Evolutionary conservation across 306 rosid species (phyloP), one percentile per base, ranked within the genome.

Genomic region (Fagus sylvatica): DNA sequence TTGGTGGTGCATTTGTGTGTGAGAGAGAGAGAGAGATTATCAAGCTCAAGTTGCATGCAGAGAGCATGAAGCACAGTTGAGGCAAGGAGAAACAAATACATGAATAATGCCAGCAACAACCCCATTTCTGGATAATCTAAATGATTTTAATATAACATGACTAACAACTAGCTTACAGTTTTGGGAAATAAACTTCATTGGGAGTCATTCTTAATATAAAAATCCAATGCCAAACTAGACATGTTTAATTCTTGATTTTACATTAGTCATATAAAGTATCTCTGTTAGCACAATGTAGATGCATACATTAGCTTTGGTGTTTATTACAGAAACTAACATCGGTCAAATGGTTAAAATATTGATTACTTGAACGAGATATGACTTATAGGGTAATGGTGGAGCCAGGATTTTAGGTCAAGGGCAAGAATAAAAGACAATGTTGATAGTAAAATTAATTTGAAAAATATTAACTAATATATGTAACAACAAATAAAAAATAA

Each of bases 111-210:
- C n/a, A 62, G 41, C 40, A 62, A 5, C 41, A 34, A 36, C 30
- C 30, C 11, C 13, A 1, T 65, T 36, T 33, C 0, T 15, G 19
- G 42, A 34, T 32, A 15, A 61, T 61, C 68, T 12, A 28, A 33
- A 34, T 3, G 65, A 59, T 13, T 32, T 61, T 61, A 33, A 61
- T 6, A 16, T 16, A 8, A 37, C 53, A 80, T 64, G 54, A 74
- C 49, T 56, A 76, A 71, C 13, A 71, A 64, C 68, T 64, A 60
- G 80, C 46, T 69, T 66, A 70, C 42, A 68, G 56, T 59, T 60
- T 80, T 69, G 56, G 53, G 76, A 74, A 64, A 74, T 17, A 56
- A 81, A 78, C 74, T 75, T 68, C 51, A 41, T 39, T 15, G 37
- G 49, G 16, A 65, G 48, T 37, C 48, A n/a, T 5, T 43, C 15